Conservation (phyloP, 2,329 filamentous ascomycete genomes). For the Teratosphaeria zuluensis region DNA sequence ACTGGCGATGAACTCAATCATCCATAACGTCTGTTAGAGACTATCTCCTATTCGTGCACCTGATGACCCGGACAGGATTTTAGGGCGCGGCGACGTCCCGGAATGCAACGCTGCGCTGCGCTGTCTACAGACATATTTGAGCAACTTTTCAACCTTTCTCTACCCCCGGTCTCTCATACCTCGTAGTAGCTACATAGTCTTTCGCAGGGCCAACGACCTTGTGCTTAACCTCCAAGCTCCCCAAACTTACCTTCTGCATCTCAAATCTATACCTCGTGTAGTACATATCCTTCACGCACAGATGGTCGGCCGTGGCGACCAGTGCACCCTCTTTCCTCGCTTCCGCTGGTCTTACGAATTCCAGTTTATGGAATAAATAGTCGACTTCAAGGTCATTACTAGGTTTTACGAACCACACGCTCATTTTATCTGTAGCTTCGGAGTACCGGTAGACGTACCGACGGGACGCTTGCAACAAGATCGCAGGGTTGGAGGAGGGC, state of each 20-base stretch:
- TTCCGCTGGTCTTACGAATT: conserved; percentile 41
- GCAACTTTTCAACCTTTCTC: too few relatives aligned
- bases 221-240: conserved; percentile 46
- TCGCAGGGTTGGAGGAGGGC: conserved; percentile 8
- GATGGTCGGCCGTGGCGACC: conserved; percentile 55
- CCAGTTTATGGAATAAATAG: conserved; percentile 62
- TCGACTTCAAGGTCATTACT: conserved; percentile 56
- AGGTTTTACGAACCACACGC: conserved; percentile 61
- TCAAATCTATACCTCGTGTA: conserved; percentile 57
- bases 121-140: too few relatives aligned
- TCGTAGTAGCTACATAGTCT: too few relatives aligned
- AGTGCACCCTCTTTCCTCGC: conserved; percentile 39
- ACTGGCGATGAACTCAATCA: too few relatives aligned
- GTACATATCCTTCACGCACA: conserved; percentile 63
- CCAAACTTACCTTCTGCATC: conserved; percentile 49
- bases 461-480: conserved; percentile 48
- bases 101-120: too few relatives aligned
- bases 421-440: conserved; percentile 50
- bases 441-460: conserved; percentile 67
- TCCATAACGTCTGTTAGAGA: too few relatives aligned
- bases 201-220: too few relatives aligned
- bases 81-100: too few relatives aligned
- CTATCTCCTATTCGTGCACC: too few relatives aligned
- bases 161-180: too few relatives aligned
- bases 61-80: too few relatives aligned